A percentile compares a stretch with the other conserved stretches of the same genome.
phyloP scores from a whole-genome alignment of 176 grass and related monocot genomes.

The Dendrocalamus sinicus region DNA sequence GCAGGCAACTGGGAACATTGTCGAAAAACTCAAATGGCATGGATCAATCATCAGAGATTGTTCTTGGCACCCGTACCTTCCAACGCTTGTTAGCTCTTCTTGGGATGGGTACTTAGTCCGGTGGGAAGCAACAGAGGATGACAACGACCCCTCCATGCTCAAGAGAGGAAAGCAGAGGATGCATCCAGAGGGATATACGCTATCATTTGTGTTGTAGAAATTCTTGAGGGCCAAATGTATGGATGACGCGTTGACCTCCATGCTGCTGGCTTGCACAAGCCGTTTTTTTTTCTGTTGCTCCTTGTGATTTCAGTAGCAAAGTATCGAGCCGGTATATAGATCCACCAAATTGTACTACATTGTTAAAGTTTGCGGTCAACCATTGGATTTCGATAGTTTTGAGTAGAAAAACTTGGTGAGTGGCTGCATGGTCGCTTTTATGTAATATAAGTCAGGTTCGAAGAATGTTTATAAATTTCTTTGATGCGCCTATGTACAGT shows the following conservation, averaged over 20 bases:
- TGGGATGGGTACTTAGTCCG: constrained; percentile 61
- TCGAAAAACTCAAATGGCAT: constrained; percentile 60
- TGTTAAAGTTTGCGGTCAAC: background rate
- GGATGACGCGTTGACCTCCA: too few relatives aligned
- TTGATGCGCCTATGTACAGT: background rate
- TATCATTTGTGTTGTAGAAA: constrained; percentile 55
- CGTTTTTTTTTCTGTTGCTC: background rate
- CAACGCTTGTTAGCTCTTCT: constrained; percentile 75
- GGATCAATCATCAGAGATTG: constrained; percentile 69
- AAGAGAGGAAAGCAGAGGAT: constrained; percentile 40
- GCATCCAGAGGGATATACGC: constrained; percentile 41
- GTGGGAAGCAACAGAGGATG: constrained; percentile 63
- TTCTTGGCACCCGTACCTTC: constrained; percentile 67
- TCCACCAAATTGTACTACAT: background rate
- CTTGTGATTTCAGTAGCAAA: background rate
- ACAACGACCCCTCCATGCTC: constrained; percentile 35
- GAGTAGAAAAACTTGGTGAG: background rate
- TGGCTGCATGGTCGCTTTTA: background rate
- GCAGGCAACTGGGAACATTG: constrained; percentile 62
- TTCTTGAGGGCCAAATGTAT: background rate
- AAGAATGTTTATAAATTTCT: background rate
- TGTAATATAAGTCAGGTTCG: background rate
- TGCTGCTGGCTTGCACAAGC: background rate
- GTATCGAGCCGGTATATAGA: constrained; percentile 2
- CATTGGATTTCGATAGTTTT: background rate